A percentile compares a stretch with the other conserved stretches of the same genome.
Evolutionary conservation across 176 grass and related monocot species (phyloP).

Genomic region (Lolium perenne): DNA sequence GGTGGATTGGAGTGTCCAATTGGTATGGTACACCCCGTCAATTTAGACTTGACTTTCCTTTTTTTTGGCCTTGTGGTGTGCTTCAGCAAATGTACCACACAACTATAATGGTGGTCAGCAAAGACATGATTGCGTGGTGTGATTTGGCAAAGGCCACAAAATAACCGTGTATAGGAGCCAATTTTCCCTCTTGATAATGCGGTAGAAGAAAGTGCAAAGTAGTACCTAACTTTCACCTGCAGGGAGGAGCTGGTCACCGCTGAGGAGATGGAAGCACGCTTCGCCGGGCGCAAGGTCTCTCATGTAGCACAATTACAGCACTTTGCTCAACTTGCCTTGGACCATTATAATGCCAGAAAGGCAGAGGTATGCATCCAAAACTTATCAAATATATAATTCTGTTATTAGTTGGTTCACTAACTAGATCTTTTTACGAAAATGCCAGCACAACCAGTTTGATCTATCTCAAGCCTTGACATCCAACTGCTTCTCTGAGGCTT

Average conservation of each 20-base stretch:
- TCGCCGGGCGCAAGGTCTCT: not conserved
- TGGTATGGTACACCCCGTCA: too few species aligned
- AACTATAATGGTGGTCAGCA: too few species aligned
- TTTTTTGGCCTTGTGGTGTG: too few species aligned
- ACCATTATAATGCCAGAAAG: not conserved
- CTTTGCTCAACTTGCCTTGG: not conserved
- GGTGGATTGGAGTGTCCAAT: too few species aligned
- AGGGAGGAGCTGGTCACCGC: conserved; percentile 12
- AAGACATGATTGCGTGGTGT: too few species aligned
- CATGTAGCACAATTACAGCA: not conserved
- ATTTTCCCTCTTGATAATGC: too few species aligned
- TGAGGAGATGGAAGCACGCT: conserved; percentile 13
- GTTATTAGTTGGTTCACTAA: not conserved
- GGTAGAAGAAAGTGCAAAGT: too few species aligned
- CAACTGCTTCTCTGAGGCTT: not conserved
- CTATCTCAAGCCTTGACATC: not conserved
- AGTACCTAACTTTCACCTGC: not conserved
- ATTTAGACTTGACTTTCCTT: too few species aligned
- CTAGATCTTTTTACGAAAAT: not conserved
- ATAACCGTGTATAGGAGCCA: too few species aligned
- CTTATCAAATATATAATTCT: not conserved
- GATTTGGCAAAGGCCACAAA: too few species aligned
- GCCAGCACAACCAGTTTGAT: not conserved
- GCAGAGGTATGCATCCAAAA: not conserved
- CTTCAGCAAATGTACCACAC: too few species aligned